Base-by-base conservation (phyloP, 441 rosid species). In the Manihot esculenta region DNA sequence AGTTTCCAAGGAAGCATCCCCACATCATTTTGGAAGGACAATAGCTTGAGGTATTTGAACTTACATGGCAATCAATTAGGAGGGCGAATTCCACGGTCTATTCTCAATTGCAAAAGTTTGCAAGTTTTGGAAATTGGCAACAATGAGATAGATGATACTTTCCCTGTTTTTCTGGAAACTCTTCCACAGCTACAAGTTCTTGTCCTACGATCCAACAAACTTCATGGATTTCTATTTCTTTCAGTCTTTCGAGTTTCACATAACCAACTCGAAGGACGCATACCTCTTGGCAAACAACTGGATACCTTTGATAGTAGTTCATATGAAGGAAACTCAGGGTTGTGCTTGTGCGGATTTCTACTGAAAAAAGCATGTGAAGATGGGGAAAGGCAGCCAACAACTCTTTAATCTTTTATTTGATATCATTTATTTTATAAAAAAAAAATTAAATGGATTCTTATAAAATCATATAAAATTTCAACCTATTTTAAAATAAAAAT, bases 71-170 rank as follows among this genome's bases (percentile, higher is more conserved):
- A 78, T 33, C 26, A 64, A 38, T 55, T 78, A 33, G 51, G 38
- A 18, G 80, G 84, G 33, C 33, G 4, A 9, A 27, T 81, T 7
- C 73, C 80, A 14, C 13, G 26, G 9, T 66, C 84, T 27, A n/a
- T 78, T 49, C 27, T 2, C 11, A 70, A 73, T 9, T 71, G 76
- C 41, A 38, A 4, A 13, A 10, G 5, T 3, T 68, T 81, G 41
- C 72, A 66, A 41, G 17, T 78, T 13, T 4, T 78, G 11, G 70
- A 78, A 47, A 42, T 78, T 0, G 48, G 78, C 9, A 69, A 72
- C 62, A 78, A 75, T 62, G 33, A 20, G 50, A 66, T 73, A 8
- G 56, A 70, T 17, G 82, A 64, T 47, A 38, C 78, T 7, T 76
- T 68, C 57, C 78, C 50, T 0, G 0, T 0, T 65, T 65, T 80